A percentile compares a stretch with the other conserved stretches of the same genome.
phyloP scores from a whole-genome alignment of 257 asterid genomes.

The Osmanthus fragrans region DNA sequence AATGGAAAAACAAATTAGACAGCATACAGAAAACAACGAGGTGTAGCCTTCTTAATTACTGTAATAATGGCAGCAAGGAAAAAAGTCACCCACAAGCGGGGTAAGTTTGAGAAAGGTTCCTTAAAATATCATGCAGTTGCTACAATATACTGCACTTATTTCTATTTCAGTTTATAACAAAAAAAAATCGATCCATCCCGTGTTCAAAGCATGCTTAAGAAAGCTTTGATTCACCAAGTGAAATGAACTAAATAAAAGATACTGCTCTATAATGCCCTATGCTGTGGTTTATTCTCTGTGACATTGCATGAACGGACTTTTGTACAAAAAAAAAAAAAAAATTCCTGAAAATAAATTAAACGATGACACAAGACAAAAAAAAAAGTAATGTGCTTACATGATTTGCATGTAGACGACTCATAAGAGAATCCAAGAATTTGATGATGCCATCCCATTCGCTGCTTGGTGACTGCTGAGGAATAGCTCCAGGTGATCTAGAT shows the following conservation, averaged over 20 bases:
- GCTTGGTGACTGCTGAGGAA: conserved; percentile 71
- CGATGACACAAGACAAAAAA: neutral
- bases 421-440: conserved; percentile 85
- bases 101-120: neutral
- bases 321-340: neutral
- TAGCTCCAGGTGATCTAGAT: conserved; percentile 79
- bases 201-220: neutral
- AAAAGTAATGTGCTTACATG: conserved; percentile 45
- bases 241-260: neutral
- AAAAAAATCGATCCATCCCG: neutral
- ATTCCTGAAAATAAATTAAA: too few relatives aligned
- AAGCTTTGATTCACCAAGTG: neutral
- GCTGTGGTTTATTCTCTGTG: neutral
- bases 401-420: conserved; percentile 73
- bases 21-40: neutral
- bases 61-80: neutral
- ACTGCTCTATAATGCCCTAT: neutral
- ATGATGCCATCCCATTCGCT: conserved; percentile 94
- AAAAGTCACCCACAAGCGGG: neutral
- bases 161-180: neutral
- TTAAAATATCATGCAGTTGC: neutral
- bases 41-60: neutral
- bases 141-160: neutral
- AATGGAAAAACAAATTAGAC: neutral
- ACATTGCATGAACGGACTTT: neutral